A percentile compares a stretch with the other conserved stretches of the same genome.
Evolutionary conservation across 2,329 filamentous ascomycete species (phyloP).

Genomic region (Macrophomina tecta): DNA sequence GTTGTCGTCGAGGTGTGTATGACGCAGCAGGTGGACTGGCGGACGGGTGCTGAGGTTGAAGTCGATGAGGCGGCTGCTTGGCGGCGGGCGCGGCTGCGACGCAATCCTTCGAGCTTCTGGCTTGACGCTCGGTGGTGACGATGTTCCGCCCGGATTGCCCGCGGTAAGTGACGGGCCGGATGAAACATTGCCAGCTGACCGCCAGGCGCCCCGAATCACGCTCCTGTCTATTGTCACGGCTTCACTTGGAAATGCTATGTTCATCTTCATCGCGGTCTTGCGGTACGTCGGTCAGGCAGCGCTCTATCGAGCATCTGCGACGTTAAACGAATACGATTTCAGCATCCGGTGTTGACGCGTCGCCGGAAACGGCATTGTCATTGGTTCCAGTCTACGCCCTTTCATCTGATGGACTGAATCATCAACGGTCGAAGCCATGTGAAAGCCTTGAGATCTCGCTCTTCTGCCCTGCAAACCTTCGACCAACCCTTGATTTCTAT

Average conservation of each 20-base stretch:
- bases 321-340: background rate
- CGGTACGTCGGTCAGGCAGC: background rate
- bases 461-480: background rate
- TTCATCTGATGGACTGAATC: background rate
- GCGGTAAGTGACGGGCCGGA: background rate
- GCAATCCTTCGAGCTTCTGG: constrained; percentile 26
- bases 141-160: constrained; percentile 17
- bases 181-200: constrained; percentile 5
- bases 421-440: background rate
- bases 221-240: background rate
- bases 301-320: background rate
- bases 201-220: background rate
- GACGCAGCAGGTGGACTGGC: constrained; percentile 1
- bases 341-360: background rate
- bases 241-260: background rate
- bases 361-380: background rate
- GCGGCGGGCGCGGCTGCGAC: constrained; percentile 20
- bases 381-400: background rate
- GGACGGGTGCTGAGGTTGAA: constrained; percentile 6
- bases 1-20: background rate
- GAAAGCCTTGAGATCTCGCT: background rate
- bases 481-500: constrained; percentile 10
- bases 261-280: background rate
- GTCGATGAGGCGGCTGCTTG: constrained; percentile 20
- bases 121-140: constrained; percentile 21